These are phyloP conservation scores for Rhodotorula babjevae DNA, from an alignment of 768 basidiomycete species.

Conservation along the genomic window DNA sequence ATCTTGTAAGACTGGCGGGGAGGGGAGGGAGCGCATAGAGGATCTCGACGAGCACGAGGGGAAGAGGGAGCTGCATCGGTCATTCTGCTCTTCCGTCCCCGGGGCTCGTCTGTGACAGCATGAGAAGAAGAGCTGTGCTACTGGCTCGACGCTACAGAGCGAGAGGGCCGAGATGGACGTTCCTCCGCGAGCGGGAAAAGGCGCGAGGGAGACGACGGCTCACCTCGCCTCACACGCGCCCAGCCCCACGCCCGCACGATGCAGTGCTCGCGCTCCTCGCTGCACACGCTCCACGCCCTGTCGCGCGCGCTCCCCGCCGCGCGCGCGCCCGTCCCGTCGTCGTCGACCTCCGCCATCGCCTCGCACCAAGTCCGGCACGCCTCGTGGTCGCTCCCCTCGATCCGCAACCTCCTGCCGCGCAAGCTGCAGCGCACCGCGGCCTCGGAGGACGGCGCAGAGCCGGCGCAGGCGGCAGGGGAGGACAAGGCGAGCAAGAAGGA, in stretches of 20 bases:
- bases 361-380: constrained; percentile 16
- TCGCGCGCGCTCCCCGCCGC: constrained; percentile 10
- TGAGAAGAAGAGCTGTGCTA: too few species aligned
- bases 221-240: background rate
- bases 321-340: background rate
- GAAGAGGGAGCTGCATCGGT: too few species aligned
- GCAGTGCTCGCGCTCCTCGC: background rate
- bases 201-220: too few species aligned
- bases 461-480: background rate
- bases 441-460: background rate
- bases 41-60: too few species aligned
- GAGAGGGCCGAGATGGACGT: too few species aligned
- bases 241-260: background rate
- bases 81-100: too few species aligned
- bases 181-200: background rate
- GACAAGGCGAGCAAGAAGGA: constrained; percentile 8
- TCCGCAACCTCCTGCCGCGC: constrained; percentile 20
- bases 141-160: too few species aligned
- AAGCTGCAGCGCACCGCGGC: background rate
- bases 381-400: constrained; percentile 16
- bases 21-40: too few species aligned
- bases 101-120: too few species aligned
- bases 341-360: background rate
- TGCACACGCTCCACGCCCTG: constrained; percentile 10
- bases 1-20: background rate